A percentile compares a stretch with the other conserved stretches of the same genome.
phyloP scores from a whole-genome alignment of 2,329 filamentous ascomycete species.

The Exserohilum rostratum region DNA sequence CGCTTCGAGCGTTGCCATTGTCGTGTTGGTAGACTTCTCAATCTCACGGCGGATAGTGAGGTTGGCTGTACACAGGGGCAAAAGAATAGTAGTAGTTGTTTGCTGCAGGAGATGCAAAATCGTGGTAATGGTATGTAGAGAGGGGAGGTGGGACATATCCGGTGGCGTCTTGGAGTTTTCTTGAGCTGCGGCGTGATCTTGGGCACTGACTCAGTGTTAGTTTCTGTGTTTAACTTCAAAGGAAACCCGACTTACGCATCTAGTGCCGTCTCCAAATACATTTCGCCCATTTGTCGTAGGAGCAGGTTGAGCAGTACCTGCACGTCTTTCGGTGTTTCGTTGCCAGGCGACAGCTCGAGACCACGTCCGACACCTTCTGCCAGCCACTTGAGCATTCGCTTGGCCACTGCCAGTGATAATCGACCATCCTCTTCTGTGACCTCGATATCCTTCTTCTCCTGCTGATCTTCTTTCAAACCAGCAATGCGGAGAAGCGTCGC shows the following conservation, averaged over 20 bases:
- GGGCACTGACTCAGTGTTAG: slow-evolving; percentile 41
- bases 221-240: neutral
- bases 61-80: slow-evolving; percentile 86
- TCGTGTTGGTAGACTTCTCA: slow-evolving; percentile 78
- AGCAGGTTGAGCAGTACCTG: slow-evolving; percentile 82
- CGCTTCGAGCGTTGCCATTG: slow-evolving; percentile 79
- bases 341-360: slow-evolving; percentile 84
- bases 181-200: slow-evolving; percentile 75
- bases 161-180: slow-evolving; percentile 85
- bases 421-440: slow-evolving; percentile 88
- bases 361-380: slow-evolving; percentile 92
- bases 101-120: slow-evolving; percentile 93
- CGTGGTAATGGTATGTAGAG: slow-evolving; percentile 79
- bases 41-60: slow-evolving; percentile 89
- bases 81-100: slow-evolving; percentile 86
- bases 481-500: slow-evolving; percentile 89
- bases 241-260: slow-evolving; percentile 56
- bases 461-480: slow-evolving; percentile 75
- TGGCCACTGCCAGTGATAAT: slow-evolving; percentile 84
- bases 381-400: slow-evolving; percentile 97
- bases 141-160: slow-evolving; percentile 81
- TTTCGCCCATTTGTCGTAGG: slow-evolving; percentile 84
- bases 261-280: slow-evolving; percentile 71
- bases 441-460: slow-evolving; percentile 83
- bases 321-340: slow-evolving; percentile 93